phyloP scores from a whole-genome alignment of 345 rosid genomes.

The Eucalyptus grandis region DNA sequence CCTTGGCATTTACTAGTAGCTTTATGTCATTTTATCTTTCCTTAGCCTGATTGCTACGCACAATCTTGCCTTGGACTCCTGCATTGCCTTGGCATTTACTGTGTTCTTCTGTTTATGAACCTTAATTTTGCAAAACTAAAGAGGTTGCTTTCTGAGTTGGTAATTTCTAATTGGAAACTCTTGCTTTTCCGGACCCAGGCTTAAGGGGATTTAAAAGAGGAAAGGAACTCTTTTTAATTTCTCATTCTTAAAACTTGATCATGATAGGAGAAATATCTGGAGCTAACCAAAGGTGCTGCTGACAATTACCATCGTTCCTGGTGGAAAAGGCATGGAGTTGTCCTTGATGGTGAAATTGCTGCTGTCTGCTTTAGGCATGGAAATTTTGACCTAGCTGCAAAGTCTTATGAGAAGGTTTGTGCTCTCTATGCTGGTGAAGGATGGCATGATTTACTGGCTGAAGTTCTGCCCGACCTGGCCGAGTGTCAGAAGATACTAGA shows the following conservation, averaged over 20 bases:
- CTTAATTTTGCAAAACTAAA: background rate
- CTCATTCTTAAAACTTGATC: background rate
- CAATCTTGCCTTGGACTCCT: no score
- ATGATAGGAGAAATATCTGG: conserved; percentile 80
- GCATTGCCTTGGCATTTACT: no score
- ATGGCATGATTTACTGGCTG: conserved; percentile 96
- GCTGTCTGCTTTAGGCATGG: conserved; percentile 86
- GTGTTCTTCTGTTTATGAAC: background rate
- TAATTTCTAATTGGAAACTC: background rate
- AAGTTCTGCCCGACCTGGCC: conserved; percentile 85
- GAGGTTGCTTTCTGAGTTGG: background rate
- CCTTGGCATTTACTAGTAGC: background rate
- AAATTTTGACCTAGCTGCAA: conserved; percentile 90
- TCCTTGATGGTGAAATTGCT: conserved; percentile 97
- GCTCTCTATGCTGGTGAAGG: conserved; percentile 96
- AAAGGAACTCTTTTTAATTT: background rate
- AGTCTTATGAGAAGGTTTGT: conserved; percentile 93
- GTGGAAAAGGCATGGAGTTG: conserved; percentile 99
- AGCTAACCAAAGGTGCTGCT: conserved; percentile 94
- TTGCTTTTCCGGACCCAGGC: background rate
- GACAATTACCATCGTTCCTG: conserved; percentile 90
- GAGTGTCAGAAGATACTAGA: conserved; percentile 90
- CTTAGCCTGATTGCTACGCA: background rate
- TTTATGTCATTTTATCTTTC: background rate
- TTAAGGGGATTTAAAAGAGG: background rate